These are phyloP conservation scores for Fusarium marasasianum DNA, from an alignment of 2,329 filamentous ascomycete genomes.

Conservation along the genomic window DNA sequence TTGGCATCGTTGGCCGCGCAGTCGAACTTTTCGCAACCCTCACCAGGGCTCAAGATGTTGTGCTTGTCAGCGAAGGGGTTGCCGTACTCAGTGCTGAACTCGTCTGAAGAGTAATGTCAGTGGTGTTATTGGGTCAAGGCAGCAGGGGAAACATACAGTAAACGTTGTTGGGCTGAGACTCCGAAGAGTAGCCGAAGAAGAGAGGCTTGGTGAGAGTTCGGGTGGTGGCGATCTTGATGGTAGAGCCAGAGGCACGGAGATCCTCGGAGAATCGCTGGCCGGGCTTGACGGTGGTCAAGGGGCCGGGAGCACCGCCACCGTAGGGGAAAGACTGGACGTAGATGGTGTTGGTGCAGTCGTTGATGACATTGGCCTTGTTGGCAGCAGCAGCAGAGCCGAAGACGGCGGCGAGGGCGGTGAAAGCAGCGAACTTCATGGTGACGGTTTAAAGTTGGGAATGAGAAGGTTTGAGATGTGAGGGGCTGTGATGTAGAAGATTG, in stretches of 20 bases:
- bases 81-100: slow-evolving; percentile 50
- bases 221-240: slow-evolving; percentile 53
- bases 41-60: slow-evolving; percentile 50
- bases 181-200: slow-evolving; percentile 56
- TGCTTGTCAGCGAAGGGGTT: slow-evolving; percentile 52
- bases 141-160: slow-evolving; percentile 48
- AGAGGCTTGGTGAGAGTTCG: slow-evolving; percentile 50
- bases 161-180: slow-evolving; percentile 47
- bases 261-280: slow-evolving; percentile 50
- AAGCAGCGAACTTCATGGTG: slow-evolving; percentile 45
- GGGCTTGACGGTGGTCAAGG: slow-evolving; percentile 46
- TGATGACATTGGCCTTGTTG: slow-evolving; percentile 50
- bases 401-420: slow-evolving; percentile 45
- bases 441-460: slow-evolving; percentile 1
- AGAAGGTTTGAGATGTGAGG: not conserved
- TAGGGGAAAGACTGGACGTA: slow-evolving; percentile 52
- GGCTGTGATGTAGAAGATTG: not conserved
- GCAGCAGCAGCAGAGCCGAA: slow-evolving; percentile 44
- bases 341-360: slow-evolving; percentile 47
- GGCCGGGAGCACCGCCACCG: slow-evolving; percentile 44
- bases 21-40: slow-evolving; percentile 51
- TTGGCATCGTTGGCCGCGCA: slow-evolving; percentile 47
- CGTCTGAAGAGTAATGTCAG: slow-evolving; percentile 43
- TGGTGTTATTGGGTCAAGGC: not conserved
- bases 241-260: slow-evolving; percentile 50